Conservation (phyloP, 176 grass and related monocot genomes). For the Oryza glaberrima region DNA sequence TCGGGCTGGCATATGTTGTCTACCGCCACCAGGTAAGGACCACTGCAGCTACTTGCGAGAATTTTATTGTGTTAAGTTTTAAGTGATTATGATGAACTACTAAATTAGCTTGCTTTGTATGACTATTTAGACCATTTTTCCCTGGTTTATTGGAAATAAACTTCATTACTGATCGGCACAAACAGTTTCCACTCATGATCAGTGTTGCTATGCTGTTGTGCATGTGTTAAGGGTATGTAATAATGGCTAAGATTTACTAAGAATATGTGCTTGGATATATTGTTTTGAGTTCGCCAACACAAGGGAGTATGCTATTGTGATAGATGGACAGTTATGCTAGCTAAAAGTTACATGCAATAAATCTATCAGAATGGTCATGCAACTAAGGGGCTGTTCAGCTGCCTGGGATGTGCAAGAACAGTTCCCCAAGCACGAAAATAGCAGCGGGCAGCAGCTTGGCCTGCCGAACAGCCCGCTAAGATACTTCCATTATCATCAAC, state of each 20-base stretch:
- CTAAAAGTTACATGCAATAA: not conserved
- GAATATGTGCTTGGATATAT: not conserved
- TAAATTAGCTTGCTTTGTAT: not conserved
- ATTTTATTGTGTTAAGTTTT: not conserved
- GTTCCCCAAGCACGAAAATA: no score
- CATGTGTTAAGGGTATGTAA: not conserved
- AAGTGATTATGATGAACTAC: not conserved
- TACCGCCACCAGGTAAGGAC: slow-evolving; percentile 85
- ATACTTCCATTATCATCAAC: not conserved
- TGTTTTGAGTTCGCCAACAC: not conserved
- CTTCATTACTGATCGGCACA: not conserved
- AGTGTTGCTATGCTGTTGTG: not conserved
- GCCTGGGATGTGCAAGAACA: no score
- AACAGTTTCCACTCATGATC: not conserved
- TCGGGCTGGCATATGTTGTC: slow-evolving; percentile 79
- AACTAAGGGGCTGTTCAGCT: not conserved
- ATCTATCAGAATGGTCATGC: not conserved
- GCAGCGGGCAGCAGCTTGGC: no score
- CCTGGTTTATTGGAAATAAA: not conserved
- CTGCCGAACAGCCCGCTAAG: not conserved
- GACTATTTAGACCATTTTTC: not conserved
- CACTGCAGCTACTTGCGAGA: not conserved
- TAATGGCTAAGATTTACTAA: not conserved
- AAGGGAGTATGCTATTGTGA: not conserved
- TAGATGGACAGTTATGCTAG: not conserved